phyloP scores from a whole-genome alignment of 2,329 filamentous ascomycete genomes.

The Aspergillus chevalieri region DNA sequence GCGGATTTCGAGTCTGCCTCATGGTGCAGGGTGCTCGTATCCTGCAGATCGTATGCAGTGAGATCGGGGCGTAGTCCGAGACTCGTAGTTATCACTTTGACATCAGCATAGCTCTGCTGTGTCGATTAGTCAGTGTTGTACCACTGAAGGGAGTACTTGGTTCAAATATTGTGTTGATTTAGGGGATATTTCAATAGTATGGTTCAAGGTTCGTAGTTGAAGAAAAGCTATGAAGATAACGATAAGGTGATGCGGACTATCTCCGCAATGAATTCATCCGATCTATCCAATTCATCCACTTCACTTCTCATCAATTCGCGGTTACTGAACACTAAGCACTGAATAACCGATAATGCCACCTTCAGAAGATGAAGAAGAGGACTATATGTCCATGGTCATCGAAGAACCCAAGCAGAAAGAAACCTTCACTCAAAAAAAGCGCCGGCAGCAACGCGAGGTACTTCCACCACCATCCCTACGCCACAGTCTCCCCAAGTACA shows the following conservation, averaged over 20 bases:
- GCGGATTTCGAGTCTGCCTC: too few species aligned
- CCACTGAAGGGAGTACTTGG: too few species aligned
- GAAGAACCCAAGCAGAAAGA: constrained; percentile 58
- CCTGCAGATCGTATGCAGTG: background rate
- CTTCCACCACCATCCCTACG: constrained; percentile 1
- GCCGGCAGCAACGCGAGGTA: constrained; percentile 49
- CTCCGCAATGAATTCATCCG: background rate
- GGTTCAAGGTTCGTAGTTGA: too few species aligned
- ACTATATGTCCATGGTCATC: constrained; percentile 97
- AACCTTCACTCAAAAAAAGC: constrained; percentile 56
- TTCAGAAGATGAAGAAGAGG: constrained; percentile 69
- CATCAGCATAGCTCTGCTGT: background rate
- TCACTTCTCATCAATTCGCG: constrained; percentile 6
- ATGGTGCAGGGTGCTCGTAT: too few species aligned
- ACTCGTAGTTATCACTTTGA: background rate
- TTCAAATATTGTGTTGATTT: too few species aligned
- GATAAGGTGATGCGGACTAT: background rate
- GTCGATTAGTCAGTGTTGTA: too few species aligned
- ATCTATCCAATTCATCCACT: background rate
- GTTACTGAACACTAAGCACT: constrained; percentile 2
- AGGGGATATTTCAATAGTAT: too few species aligned
- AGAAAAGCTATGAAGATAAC: too few species aligned
- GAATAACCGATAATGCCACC: constrained; percentile 9
- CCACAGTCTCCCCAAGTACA: background rate
- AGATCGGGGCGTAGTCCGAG: too few species aligned